These are phyloP conservation scores for Trifolium repens DNA, from an alignment of 306 rosid genomes.

Conservation along the genomic window DNA sequence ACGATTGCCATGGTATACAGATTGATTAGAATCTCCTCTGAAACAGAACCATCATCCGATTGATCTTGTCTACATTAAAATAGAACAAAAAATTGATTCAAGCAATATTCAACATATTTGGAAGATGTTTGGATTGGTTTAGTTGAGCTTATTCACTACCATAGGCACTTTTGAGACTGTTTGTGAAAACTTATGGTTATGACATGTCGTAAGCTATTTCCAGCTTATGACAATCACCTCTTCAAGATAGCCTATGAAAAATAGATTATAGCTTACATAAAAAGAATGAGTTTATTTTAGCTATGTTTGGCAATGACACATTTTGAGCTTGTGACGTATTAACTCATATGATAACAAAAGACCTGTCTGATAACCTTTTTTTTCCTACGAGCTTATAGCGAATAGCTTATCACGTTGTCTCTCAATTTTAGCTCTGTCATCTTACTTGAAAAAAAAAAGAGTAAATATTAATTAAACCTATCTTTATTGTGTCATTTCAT, in stretches of 20 bases:
- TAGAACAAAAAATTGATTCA: neutral
- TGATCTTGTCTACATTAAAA: constrained; percentile 43
- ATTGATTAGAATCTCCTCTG: constrained; percentile 79
- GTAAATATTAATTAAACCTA: too few relatives aligned
- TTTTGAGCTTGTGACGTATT: too few relatives aligned
- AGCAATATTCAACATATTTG: neutral
- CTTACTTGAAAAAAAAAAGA: too few relatives aligned
- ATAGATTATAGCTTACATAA: neutral
- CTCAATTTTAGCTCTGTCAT: too few relatives aligned
- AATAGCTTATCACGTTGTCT: too few relatives aligned
- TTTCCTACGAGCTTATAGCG: too few relatives aligned
- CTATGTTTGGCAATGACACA: too few relatives aligned
- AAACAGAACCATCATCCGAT: constrained; percentile 48
- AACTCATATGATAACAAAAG: too few relatives aligned
- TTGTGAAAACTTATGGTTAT: neutral
- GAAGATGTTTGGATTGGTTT: neutral
- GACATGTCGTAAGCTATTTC: neutral
- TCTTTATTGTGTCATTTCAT: too few relatives aligned
- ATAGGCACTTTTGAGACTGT: neutral
- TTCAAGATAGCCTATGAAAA: neutral
- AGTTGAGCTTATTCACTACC: neutral
- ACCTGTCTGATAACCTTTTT: too few relatives aligned
- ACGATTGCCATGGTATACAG: constrained; percentile 79
- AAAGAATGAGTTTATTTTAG: neutral
- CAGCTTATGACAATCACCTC: neutral